Conservation (phyloP, 768 basidiomycete species). For the Pleurotus giganteus region DNA sequence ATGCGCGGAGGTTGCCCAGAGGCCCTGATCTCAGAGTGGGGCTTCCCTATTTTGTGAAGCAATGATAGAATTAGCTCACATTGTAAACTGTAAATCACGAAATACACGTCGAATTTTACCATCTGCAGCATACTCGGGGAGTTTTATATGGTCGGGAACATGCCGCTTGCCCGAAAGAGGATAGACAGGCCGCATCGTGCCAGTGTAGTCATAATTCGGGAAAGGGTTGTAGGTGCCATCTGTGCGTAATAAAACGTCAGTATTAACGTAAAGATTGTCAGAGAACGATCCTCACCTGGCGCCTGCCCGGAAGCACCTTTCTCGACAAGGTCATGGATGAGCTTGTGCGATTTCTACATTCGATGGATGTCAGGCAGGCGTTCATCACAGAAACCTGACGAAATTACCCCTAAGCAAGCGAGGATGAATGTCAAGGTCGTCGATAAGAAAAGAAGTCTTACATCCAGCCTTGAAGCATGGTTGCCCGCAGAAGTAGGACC, state of each 20-base stretch:
- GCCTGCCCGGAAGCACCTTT: conserved; percentile 4
- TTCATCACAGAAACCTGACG: neutral
- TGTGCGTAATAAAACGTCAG: conserved; percentile 22
- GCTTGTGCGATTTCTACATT: conserved; percentile 77
- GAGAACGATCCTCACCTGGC: neutral
- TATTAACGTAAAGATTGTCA: neutral
- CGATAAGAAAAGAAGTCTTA: conserved; percentile 40
- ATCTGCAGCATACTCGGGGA: conserved; percentile 82
- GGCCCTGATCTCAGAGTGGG: conserved; percentile 54
- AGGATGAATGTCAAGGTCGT: neutral
- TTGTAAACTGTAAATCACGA: neutral
- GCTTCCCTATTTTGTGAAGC: conserved; percentile 44
- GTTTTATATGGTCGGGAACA: conserved; percentile 80
- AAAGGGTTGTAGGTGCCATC: conserved; percentile 83
- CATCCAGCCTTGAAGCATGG: conserved; percentile 96
- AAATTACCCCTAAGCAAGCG: conserved; percentile 22
- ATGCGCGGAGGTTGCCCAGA: conserved; percentile 64
- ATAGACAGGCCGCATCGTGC: conserved; percentile 77
- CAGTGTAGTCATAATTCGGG: conserved; percentile 74
- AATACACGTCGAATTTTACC: conserved; percentile 24
- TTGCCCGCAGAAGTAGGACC: conserved; percentile 91
- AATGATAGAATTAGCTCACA: conserved; percentile 2
- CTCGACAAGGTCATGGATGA: conserved; percentile 60
- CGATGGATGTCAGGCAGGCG: conserved; percentile 8
- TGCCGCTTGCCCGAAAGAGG: conserved; percentile 77